Evolutionary conservation across 495 filamentous ascomycete genomes (phyloP).

Genomic region (Aspergillus haitiensis): DNA sequence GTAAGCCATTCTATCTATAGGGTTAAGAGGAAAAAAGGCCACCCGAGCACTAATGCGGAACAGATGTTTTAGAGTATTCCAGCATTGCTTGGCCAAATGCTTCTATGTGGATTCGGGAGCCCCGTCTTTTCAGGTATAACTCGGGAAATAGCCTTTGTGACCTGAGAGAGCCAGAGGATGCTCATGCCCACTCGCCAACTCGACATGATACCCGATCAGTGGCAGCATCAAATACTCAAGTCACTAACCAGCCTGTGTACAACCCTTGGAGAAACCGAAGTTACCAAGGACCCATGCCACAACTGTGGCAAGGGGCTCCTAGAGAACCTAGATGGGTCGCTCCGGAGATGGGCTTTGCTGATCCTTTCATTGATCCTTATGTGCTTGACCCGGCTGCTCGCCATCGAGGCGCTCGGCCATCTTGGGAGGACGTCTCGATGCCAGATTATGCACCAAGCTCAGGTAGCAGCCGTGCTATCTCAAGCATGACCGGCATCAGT

Average conservation of each 20-base stretch:
- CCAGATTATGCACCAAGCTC: constrained; percentile 50
- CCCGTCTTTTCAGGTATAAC: constrained; percentile 39
- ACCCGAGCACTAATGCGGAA: constrained; percentile 21
- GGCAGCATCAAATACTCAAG: constrained; percentile 19
- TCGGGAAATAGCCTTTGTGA: constrained; percentile 27
- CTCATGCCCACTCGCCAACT: constrained; percentile 54
- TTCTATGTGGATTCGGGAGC: constrained; percentile 63
- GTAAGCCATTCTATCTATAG: constrained; percentile 43
- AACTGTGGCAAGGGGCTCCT: constrained; percentile 18
- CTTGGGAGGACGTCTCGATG: constrained; percentile 54
- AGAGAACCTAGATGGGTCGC: constrained; percentile 27
- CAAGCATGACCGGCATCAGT: constrained; percentile 46
- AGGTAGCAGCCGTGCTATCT: constrained; percentile 44
- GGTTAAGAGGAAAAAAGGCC: not conserved
- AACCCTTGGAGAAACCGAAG: constrained; percentile 30
- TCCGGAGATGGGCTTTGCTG: constrained; percentile 30
- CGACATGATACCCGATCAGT: constrained; percentile 28
- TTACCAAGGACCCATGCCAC: constrained; percentile 24
- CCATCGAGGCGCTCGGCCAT: constrained; percentile 43
- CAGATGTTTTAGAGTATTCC: constrained; percentile 71
- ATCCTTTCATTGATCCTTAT: constrained; percentile 43
- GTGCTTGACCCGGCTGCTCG: constrained; percentile 32
- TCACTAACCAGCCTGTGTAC: constrained; percentile 23
- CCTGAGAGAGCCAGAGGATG: constrained; percentile 37
- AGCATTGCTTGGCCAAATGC: constrained; percentile 83